phyloP scores from a whole-genome alignment of 1,284 basidiomycete species.

The Thecaphora thlaspeos region DNA sequence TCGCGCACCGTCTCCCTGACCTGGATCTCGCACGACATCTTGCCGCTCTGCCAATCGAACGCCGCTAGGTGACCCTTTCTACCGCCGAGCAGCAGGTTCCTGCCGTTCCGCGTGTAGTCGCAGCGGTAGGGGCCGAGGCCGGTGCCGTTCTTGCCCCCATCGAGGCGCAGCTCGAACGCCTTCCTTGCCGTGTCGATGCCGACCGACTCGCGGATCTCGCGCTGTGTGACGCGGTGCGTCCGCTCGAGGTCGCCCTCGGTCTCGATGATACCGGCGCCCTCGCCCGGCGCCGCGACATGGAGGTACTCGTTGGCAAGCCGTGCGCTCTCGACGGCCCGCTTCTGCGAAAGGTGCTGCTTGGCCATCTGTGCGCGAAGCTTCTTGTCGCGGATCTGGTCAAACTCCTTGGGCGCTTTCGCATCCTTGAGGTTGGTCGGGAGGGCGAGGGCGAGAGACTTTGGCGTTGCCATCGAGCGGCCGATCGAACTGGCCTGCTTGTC shows the following conservation, averaged over 20 bases:
- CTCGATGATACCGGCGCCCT: slow-evolving; percentile 70
- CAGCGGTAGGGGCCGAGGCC: slow-evolving; percentile 71
- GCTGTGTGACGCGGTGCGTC: slow-evolving; percentile 84
- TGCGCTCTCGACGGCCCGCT: slow-evolving; percentile 48
- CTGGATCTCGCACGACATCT: slow-evolving; percentile 82
- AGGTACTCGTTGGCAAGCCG: slow-evolving; percentile 52
- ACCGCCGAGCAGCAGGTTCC: slow-evolving; percentile 66
- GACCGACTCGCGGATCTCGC: slow-evolving; percentile 70
- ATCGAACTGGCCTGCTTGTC: slow-evolving; percentile 47
- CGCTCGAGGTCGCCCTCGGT: slow-evolving; percentile 76
- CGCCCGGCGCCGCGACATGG: slow-evolving; percentile 43
- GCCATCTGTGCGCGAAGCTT: slow-evolving; percentile 53
- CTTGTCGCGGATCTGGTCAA: slow-evolving; percentile 50
- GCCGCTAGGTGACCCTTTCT: slow-evolving; percentile 84
- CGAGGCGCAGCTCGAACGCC: slow-evolving; percentile 75
- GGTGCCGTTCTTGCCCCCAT: slow-evolving; percentile 62
- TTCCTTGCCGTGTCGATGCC: slow-evolving; percentile 74
- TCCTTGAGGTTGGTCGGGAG: slow-evolving; percentile 32
- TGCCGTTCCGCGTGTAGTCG: slow-evolving; percentile 85
- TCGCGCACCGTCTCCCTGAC: slow-evolving; percentile 85
- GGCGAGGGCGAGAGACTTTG: slow-evolving; percentile 44
- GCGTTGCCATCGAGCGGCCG: slow-evolving; percentile 43
- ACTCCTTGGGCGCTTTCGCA: slow-evolving; percentile 44
- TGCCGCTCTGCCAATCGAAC: slow-evolving; percentile 90
- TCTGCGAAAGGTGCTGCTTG: slow-evolving; percentile 40